Evolutionary conservation across 1,139 yeast species (phyloP).

Genomic region (Geotrichum reessii): DNA sequence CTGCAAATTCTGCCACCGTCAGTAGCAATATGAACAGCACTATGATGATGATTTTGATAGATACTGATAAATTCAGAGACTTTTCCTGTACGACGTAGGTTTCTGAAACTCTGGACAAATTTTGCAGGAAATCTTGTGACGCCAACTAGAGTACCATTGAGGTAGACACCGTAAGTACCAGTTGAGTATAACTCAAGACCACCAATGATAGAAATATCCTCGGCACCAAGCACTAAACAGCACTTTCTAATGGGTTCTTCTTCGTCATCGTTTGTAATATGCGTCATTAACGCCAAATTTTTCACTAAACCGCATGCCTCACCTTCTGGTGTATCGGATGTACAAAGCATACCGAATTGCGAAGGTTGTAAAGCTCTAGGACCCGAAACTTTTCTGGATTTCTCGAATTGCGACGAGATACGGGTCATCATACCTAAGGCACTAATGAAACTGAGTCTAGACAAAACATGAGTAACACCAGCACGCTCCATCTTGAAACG

Average conservation of each 20-base stretch:
- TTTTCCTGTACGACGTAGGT: conserved; percentile 75
- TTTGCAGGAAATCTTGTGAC: conserved; percentile 78
- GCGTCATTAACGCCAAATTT: conserved; percentile 95
- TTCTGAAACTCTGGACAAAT: conserved; percentile 74
- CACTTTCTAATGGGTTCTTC: conserved; percentile 77
- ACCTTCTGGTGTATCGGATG: conserved; percentile 99
- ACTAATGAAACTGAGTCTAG: conserved; percentile 83
- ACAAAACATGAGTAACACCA: conserved; percentile 94
- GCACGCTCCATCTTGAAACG: conserved; percentile 99
- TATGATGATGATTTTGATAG: conserved; percentile 82
- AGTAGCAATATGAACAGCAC: conserved; percentile 93
- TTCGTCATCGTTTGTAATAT: conserved; percentile 96
- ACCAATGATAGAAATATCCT: conserved; percentile 73
- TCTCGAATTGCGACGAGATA: conserved; percentile 95
- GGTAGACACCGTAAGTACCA: conserved; percentile 75
- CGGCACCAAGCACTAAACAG: conserved; percentile 83
- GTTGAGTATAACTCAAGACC: conserved; percentile 73
- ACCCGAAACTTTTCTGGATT: conserved; percentile 95
- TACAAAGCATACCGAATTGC: conserved; percentile 97
- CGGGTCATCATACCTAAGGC: conserved; percentile 99
- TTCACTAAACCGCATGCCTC: conserved; percentile 99
- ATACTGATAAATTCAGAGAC: conserved; percentile 88
- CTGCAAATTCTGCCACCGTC: conserved; percentile 99
- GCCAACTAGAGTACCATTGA: conserved; percentile 93
- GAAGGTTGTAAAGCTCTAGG: conserved; percentile 99